These are phyloP conservation scores for Penicillium sp. DNA, from an alignment of 2,329 filamentous ascomycete species.

Conservation along the genomic window DNA sequence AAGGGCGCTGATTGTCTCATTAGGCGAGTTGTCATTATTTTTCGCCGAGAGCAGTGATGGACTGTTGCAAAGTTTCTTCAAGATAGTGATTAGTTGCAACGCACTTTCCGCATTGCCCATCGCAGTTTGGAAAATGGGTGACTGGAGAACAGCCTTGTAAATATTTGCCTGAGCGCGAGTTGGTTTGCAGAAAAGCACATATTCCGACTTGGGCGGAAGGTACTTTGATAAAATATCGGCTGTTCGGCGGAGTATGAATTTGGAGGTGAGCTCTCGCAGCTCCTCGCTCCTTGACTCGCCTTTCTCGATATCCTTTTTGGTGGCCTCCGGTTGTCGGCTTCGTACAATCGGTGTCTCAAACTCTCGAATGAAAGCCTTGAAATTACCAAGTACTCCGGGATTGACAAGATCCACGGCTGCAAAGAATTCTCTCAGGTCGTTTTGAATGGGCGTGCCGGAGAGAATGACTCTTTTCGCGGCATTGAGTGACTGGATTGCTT, in stretches of 20 bases:
- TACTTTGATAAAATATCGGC: constrained; percentile 69
- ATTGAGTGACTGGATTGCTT: constrained; percentile 66
- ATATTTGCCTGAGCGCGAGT: constrained; percentile 63
- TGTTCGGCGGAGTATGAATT: constrained; percentile 68
- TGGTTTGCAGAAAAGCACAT: constrained; percentile 68
- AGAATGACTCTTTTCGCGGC: constrained; percentile 65
- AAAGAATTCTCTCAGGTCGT: constrained; percentile 69
- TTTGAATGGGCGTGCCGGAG: constrained; percentile 70
- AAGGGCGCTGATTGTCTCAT: constrained; percentile 52
- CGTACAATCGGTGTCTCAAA: constrained; percentile 68
- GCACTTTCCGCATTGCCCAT: constrained; percentile 65
- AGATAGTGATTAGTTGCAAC: constrained; percentile 69
- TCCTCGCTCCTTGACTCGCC: constrained; percentile 65
- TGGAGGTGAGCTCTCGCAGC: constrained; percentile 61
- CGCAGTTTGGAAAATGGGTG: constrained; percentile 64
- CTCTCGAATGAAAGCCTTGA: constrained; percentile 64
- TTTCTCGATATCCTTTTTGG: constrained; percentile 63
- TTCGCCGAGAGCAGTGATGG: constrained; percentile 63
- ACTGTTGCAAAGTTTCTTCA: constrained; percentile 76
- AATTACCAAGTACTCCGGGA: constrained; percentile 65
- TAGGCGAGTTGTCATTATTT: constrained; percentile 52
- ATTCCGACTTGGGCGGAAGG: constrained; percentile 68
- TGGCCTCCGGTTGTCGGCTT: constrained; percentile 66
- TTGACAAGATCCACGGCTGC: constrained; percentile 71
- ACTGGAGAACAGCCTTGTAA: constrained; percentile 66